These are phyloP conservation scores for Daucus carota DNA, from an alignment of 129 eudicot species.

Conservation along the genomic window DH1_v3.0 NC_030387.2:4722001-4722500, in stretches of 20 bases:
- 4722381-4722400: not conserved
- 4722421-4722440: not conserved
- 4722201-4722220: conserved; percentile 46
- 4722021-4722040: conserved; percentile 51
- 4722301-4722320: conserved; percentile 36
- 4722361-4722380: conserved; percentile 1
- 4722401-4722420: not conserved
- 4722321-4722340: conserved; percentile 50
- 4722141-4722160: not conserved
- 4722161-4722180: conserved; percentile 1
- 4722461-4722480: not conserved
- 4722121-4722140: not conserved
- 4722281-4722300: conserved; percentile 50
- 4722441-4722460: not conserved
- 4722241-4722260: conserved; percentile 58
- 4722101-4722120: not conserved
- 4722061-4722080: conserved; percentile 40
- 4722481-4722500: not conserved
- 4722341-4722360: conserved; percentile 17
- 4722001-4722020: conserved; percentile 44
- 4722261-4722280: conserved; percentile 39
- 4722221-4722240: conserved; percentile 48
- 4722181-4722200: conserved; percentile 5
- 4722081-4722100: conserved; percentile 58
- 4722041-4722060: conserved; percentile 29